Percentiles rank a stretch among this genome's conserved stretches.
Conservation (phyloP, 2,329 filamentous ascomycete genomes). For the Pestalotiopsis sp. region DNA sequence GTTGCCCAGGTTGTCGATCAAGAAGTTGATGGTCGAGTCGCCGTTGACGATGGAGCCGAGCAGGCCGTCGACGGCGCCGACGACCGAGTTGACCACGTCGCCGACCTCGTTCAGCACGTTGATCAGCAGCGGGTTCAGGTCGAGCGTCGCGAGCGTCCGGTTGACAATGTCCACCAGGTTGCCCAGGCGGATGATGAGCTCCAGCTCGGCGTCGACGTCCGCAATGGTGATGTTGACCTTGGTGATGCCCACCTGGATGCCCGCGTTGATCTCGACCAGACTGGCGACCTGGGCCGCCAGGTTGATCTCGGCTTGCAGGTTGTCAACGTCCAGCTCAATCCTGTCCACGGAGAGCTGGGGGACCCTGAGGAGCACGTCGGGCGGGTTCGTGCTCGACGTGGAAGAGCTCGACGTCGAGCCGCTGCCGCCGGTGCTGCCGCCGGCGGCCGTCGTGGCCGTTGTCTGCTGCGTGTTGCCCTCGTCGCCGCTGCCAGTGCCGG, state of each 20-base stretch:
- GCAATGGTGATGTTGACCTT: slow-evolving; percentile 64
- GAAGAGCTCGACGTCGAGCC: slow-evolving; percentile 24
- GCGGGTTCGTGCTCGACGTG: slow-evolving; percentile 40
- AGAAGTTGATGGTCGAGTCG: slow-evolving; percentile 54
- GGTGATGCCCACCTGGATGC: slow-evolving; percentile 50
- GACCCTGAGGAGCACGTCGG: slow-evolving; percentile 61
- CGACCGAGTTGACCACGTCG: slow-evolving; percentile 52
- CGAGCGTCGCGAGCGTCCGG: slow-evolving; percentile 59
- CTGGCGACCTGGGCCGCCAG: slow-evolving; percentile 62
- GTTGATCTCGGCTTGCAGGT: slow-evolving; percentile 60
- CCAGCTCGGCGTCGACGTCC: slow-evolving; percentile 60
- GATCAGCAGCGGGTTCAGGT: slow-evolving; percentile 64
- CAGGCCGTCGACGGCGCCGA: slow-evolving; percentile 60
- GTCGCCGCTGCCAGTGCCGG: neutral
- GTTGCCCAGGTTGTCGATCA: slow-evolving; percentile 64
- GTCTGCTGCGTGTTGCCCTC: slow-evolving; percentile 15
- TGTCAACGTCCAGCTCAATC: slow-evolving; percentile 63
- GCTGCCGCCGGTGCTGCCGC: slow-evolving; percentile 21
- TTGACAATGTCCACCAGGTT: slow-evolving; percentile 64
- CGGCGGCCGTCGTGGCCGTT: slow-evolving; percentile 14
- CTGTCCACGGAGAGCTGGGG: slow-evolving; percentile 59
- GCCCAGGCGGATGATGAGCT: slow-evolving; percentile 61
- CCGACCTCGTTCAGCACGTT: slow-evolving; percentile 56
- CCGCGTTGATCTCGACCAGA: slow-evolving; percentile 57
- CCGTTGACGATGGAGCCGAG: slow-evolving; percentile 62